These are phyloP conservation scores for Zygoascus bituminiphila DNA, from an alignment of 805 yeast genomes.

Conservation along the genomic window DNA sequence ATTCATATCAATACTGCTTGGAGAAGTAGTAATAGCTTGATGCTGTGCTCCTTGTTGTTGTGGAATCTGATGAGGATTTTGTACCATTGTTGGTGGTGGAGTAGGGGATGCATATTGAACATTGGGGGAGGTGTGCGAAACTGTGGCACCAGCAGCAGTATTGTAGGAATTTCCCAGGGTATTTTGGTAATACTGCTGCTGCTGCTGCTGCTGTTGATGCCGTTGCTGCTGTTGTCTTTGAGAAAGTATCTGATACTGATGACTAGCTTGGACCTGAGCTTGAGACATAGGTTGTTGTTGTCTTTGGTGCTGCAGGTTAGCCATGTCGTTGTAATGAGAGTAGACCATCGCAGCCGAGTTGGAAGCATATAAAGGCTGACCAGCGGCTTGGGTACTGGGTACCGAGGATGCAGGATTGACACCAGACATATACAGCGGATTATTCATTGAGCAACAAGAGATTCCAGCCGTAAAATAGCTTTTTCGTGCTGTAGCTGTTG, in stretches of 20 bases:
- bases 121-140: no score
- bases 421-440: neutral
- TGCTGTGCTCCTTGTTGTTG: neutral
- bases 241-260: neutral
- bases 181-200: slow-evolving; percentile 7
- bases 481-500: neutral
- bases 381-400: neutral
- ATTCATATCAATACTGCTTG: neutral
- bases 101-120: neutral
- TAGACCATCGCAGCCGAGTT: neutral
- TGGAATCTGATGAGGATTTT: neutral
- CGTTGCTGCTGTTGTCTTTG: slow-evolving; percentile 3
- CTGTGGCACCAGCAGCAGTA: neutral
- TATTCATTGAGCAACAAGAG: neutral
- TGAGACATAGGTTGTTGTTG: neutral
- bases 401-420: neutral
- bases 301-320: neutral
- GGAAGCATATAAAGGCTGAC: neutral
- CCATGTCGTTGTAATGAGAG: neutral
- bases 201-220: slow-evolving; percentile 10
- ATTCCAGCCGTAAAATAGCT: neutral
- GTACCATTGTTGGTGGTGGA: neutral
- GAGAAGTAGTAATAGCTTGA: no score
- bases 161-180: neutral
- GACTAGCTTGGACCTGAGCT: neutral